phyloP scores from a whole-genome alignment of 768 basidiomycete genomes.

The Sporobolomyces roseus region DNA sequence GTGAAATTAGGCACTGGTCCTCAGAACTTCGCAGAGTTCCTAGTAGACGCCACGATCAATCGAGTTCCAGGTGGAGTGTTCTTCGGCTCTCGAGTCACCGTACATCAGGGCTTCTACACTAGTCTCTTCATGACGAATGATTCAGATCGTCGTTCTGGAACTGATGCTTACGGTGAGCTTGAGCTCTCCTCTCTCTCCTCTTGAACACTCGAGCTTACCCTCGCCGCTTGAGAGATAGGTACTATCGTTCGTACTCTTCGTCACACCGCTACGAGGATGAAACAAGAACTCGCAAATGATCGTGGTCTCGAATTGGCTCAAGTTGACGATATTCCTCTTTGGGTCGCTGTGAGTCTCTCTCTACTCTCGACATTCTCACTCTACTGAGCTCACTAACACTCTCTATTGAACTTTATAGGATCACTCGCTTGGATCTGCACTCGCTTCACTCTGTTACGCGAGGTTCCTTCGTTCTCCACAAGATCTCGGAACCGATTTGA shows the following conservation, averaged over 20 bases:
- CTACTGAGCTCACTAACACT: too few relatives aligned
- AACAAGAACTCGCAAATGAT: background rate
- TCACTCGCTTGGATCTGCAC: slow-evolving; percentile 28
- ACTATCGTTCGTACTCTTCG: slow-evolving; percentile 21
- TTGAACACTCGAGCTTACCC: background rate
- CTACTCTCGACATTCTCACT: too few relatives aligned
- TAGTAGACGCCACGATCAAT: slow-evolving; percentile 29
- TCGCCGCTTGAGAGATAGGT: background rate
- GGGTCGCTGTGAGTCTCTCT: slow-evolving; percentile 9
- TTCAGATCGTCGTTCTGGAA: background rate
- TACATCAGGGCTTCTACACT: slow-evolving; percentile 30
- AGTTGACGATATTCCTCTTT: slow-evolving; percentile 22
- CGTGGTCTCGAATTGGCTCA: background rate
- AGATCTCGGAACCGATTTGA: slow-evolving; percentile 21
- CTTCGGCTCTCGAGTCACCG: slow-evolving; percentile 16
- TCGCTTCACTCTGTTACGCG: slow-evolving; percentile 27
- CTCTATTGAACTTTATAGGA: background rate
- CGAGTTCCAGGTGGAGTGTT: slow-evolving; percentile 14
- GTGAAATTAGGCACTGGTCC: slow-evolving; percentile 36
- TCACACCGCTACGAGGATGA: slow-evolving; percentile 26
- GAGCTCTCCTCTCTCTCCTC: too few relatives aligned
- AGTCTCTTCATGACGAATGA: slow-evolving; percentile 23
- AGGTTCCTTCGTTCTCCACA: slow-evolving; percentile 22
- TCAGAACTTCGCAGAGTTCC: slow-evolving; percentile 23
- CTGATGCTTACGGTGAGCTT: slow-evolving; percentile 20